Base-by-base conservation (phyloP, 129 eudicot genomes). In the Sambucus nigra region DNA sequence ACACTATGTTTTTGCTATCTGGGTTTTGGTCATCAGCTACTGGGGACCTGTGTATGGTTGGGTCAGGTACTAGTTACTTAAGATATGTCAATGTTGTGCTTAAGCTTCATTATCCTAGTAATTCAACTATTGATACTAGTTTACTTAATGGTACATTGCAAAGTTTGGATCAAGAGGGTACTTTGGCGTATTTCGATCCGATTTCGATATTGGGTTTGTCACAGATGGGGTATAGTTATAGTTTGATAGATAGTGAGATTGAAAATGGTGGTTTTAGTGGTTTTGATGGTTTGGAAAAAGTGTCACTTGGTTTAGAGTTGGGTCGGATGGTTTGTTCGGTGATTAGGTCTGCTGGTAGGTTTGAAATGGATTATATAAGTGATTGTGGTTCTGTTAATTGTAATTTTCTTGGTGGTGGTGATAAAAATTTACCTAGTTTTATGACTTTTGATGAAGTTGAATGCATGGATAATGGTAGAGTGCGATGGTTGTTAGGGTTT, bases 11-110 rank as follows among this genome's bases (percentile, higher is more conserved):
- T 69, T 16, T 31, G 53, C 32, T 89, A 39, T 70, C 46, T 23
- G 99, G 99, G 59, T 79, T 65, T 55, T 84, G 89, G 88, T 35
- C 65, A 53, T 60, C 74, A 26, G 35, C 20, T 23, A 42, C 75
- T 3, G 94, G 94, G 55, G 73, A 74, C 35, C 41, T 87, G 9
- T 87, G 96, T 60, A 87, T 87, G 96, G 80, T 87, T 2, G 96
- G 94, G 28, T 75, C 82, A 25, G 95, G 81, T 22, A 67, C 41
- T 21, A 67, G 75, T 15, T 47, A 26, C 25, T 60, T 70, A 29
- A 42, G 45, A 13, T 51, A 69, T 55, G 62, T 71, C 38, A 49
- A 65, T 67, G 94, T 75, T 70, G 95, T 82, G 55, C 70, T 91
- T 5, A 91, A 79, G 81, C 73, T 86, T 52, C 60, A 69, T 72